Evolutionary conservation across 1,139 yeast species (phyloP).

Genomic region (Geotrichum restrictum): DNA sequence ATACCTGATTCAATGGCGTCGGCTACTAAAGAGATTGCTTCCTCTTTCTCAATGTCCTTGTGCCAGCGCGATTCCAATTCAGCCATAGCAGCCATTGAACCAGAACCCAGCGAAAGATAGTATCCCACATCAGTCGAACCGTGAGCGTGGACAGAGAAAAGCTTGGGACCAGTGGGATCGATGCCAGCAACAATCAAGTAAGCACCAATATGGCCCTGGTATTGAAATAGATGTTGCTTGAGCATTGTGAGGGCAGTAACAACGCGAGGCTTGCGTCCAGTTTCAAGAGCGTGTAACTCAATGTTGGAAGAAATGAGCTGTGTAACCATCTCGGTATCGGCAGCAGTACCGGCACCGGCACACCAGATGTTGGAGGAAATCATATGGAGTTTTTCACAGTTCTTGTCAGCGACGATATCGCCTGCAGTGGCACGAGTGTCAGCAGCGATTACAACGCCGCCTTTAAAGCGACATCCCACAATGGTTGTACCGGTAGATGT

Average conservation of each 20-base stretch:
- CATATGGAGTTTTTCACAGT: conserved; percentile 92
- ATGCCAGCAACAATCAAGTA: conserved; percentile 94
- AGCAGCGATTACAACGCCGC: conserved; percentile 96
- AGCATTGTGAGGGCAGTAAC: conserved; percentile 88
- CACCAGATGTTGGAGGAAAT: conserved; percentile 95
- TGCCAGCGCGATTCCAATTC: conserved; percentile 86
- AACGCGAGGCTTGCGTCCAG: conserved; percentile 85
- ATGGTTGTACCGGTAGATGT: conserved; percentile 98
- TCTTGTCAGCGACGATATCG: conserved; percentile 92
- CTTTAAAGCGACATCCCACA: conserved; percentile 88
- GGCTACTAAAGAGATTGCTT: conserved; percentile 83
- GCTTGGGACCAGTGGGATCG: conserved; percentile 93
- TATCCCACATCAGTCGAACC: conserved; percentile 96
- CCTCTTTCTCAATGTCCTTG: conserved; percentile 72
- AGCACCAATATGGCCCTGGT: conserved; percentile 97
- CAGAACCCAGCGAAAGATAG: conserved; percentile 89
- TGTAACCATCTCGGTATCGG: conserved; percentile 97
- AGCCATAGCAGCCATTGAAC: conserved; percentile 99
- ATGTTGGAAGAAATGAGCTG: conserved; percentile 86
- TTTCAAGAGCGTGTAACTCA: conserved; percentile 80
- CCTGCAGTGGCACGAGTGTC: conserved; percentile 98
- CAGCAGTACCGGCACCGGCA: conserved; percentile 99
- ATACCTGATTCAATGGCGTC: conserved; percentile 97
- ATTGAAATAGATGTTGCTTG: conserved; percentile 91
- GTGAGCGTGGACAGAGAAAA: conserved; percentile 92